Evolutionary conservation across 331 rosid species (phyloP).

Genomic region (Rosa hybrid): DNA sequence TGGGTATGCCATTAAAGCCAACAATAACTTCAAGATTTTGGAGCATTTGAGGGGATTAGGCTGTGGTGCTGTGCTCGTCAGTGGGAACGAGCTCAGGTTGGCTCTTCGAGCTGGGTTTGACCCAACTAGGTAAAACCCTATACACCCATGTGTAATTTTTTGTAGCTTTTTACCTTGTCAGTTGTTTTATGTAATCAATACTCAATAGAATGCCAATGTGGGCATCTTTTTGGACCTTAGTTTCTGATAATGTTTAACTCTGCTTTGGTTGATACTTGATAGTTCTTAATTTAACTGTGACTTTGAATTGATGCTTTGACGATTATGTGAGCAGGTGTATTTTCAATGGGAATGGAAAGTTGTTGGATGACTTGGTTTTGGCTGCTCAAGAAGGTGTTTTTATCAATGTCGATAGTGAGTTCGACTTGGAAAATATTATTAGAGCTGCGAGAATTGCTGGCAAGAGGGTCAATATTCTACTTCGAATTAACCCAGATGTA

Average conservation of each 20-base stretch:
- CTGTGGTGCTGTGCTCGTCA: conserved; percentile 97
- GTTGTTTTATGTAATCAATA: not conserved
- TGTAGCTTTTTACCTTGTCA: not conserved
- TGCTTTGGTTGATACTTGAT: not conserved
- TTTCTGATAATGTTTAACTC: not conserved
- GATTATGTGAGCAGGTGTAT: conserved; percentile 55
- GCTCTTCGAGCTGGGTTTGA: conserved; percentile 90
- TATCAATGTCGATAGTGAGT: conserved; percentile 86
- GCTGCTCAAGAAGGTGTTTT: conserved; percentile 86
- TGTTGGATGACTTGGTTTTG: conserved; percentile 86
- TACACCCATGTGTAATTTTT: not conserved
- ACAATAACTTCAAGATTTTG: conserved; percentile 82
- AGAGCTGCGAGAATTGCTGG: conserved; percentile 77
- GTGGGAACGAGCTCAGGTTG: conserved; percentile 86
- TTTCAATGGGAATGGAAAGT: conserved; percentile 89
- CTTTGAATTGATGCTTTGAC: not conserved
- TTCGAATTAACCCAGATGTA: conserved; percentile 76
- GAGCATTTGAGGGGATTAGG: conserved; percentile 88
- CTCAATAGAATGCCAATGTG: too few relatives aligned
- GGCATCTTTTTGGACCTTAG: not conserved
- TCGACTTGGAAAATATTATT: conserved; percentile 80
- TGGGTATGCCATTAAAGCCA: conserved; percentile 94
- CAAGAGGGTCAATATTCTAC: conserved; percentile 66
- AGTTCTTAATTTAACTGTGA: not conserved
- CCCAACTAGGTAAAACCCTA: conserved; percentile 61